These are phyloP conservation scores for Spiromastix sp. DNA, from an alignment of 2,329 filamentous ascomycete genomes.

Conservation along the genomic window DNA sequence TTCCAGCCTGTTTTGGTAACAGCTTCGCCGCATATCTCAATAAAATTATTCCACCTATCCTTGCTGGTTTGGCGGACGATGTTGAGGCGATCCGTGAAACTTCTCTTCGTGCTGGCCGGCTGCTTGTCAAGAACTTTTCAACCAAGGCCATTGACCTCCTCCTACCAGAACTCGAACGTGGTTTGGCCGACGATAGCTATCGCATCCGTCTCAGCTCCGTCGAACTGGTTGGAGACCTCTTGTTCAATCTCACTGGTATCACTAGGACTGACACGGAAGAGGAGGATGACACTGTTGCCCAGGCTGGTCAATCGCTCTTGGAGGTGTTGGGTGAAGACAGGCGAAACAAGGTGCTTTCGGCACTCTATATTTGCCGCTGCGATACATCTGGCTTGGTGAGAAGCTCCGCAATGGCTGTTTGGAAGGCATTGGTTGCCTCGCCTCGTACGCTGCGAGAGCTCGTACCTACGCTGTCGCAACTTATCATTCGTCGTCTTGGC, in stretches of 20 bases:
- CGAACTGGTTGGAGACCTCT: slow-evolving; percentile 87
- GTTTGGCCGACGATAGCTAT: slow-evolving; percentile 93
- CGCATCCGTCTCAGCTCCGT: slow-evolving; percentile 97
- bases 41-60: slow-evolving; percentile 89
- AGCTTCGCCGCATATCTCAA: slow-evolving; percentile 93
- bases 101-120: slow-evolving; percentile 81
- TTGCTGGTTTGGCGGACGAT: slow-evolving; percentile 89
- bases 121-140: slow-evolving; percentile 97
- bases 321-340: slow-evolving; percentile 93
- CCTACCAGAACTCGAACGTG: slow-evolving; percentile 87
- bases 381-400: slow-evolving; percentile 90
- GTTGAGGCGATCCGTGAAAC: slow-evolving; percentile 94
- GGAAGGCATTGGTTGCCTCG: slow-evolving; percentile 92
- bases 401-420: slow-evolving; percentile 79
- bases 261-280: slow-evolving; percentile 66
- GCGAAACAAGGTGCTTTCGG: slow-evolving; percentile 93
- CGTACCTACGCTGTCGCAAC: slow-evolving; percentile 84
- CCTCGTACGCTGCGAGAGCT: slow-evolving; percentile 90
- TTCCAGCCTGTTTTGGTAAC: slow-evolving; percentile 97
- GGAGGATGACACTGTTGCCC: slow-evolving; percentile 66
- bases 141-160: slow-evolving; percentile 88
- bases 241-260: slow-evolving; percentile 96
- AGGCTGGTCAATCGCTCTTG: slow-evolving; percentile 85
- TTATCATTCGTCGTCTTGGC: slow-evolving; percentile 86
- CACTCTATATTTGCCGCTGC: slow-evolving; percentile 92